These are phyloP conservation scores for Biscogniauxia marginata DNA, from an alignment of 2,329 filamentous ascomycete genomes.

Conservation along the genomic window DNA sequence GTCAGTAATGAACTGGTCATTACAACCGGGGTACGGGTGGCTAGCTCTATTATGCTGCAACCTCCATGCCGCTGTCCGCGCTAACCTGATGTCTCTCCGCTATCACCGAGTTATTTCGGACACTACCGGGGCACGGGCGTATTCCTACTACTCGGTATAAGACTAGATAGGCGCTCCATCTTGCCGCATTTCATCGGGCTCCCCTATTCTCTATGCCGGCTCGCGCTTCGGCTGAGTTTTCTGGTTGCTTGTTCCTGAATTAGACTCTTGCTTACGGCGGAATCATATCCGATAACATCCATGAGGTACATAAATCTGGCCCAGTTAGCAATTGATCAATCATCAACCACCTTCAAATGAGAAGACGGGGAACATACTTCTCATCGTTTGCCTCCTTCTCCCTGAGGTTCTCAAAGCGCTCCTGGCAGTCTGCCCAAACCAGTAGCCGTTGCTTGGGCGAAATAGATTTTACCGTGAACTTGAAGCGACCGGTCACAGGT, in stretches of 20 bases:
- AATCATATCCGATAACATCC: conserved; percentile 53
- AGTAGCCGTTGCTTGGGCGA: conserved; percentile 62
- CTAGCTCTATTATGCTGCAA: background rate
- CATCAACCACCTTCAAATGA: too few relatives aligned
- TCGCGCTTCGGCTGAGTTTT: conserved; percentile 19
- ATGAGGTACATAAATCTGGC: conserved; percentile 51
- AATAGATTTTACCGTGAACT: conserved; percentile 80
- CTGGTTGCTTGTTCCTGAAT: conserved; percentile 39
- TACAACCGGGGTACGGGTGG: background rate
- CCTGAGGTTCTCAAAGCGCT: conserved; percentile 71
- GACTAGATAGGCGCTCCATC: background rate
- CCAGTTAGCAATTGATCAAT: conserved; percentile 23
- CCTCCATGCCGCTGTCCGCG: background rate
- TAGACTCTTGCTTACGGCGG: conserved; percentile 47
- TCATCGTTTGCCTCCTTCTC: conserved; percentile 67
- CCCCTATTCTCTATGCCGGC: conserved; percentile 19
- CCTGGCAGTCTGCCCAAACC: conserved; percentile 71
- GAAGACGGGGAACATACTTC: conserved; percentile 61
- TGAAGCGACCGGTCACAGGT: conserved; percentile 84
- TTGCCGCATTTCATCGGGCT: background rate
- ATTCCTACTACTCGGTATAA: background rate
- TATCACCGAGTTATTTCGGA: background rate
- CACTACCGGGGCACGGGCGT: background rate
- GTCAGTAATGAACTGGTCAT: background rate
- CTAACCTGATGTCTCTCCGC: background rate